These are phyloP conservation scores for Nigrospora oryzae DNA, from an alignment of 2,329 filamentous ascomycete genomes.

Conservation along the genomic window DNA sequence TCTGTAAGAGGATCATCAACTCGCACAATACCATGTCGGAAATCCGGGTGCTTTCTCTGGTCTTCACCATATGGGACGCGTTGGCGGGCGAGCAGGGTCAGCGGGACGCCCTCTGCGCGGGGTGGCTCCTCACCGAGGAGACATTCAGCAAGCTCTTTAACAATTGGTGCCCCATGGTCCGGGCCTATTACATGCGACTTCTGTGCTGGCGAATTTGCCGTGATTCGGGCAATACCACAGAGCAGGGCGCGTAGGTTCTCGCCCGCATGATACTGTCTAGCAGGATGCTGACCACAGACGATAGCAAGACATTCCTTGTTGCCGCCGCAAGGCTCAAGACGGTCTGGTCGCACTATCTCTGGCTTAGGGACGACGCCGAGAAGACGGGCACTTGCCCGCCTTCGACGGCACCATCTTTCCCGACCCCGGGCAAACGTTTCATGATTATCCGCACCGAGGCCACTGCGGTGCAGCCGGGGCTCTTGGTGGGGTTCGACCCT, in stretches of 20 bases:
- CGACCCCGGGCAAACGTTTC: slow-evolving; percentile 76
- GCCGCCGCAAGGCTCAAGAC: slow-evolving; percentile 61
- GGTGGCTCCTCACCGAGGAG: slow-evolving; percentile 66
- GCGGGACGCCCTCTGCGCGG: slow-evolving; percentile 62
- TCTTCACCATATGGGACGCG: slow-evolving; percentile 73
- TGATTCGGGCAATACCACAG: slow-evolving; percentile 57
- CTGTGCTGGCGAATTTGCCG: slow-evolving; percentile 84
- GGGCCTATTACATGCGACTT: slow-evolving; percentile 85
- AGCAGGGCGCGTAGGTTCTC: slow-evolving; percentile 57
- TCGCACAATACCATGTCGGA: slow-evolving; percentile 88
- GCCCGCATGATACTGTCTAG: neutral
- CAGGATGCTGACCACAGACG: slow-evolving; percentile 12
- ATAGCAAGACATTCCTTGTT: slow-evolving; percentile 59
- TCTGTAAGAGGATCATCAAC: slow-evolving; percentile 68
- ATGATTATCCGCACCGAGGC: slow-evolving; percentile 80
- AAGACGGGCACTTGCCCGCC: slow-evolving; percentile 44
- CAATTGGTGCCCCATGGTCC: slow-evolving; percentile 93
- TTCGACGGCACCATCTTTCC: slow-evolving; percentile 74
- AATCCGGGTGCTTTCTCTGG: slow-evolving; percentile 72
- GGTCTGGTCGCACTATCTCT: slow-evolving; percentile 73
- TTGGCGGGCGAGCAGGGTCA: slow-evolving; percentile 56
- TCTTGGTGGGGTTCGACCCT: slow-evolving; percentile 42
- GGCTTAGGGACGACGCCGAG: slow-evolving; percentile 61
- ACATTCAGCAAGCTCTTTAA: slow-evolving; percentile 79
- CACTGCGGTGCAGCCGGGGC: slow-evolving; percentile 34